Base-by-base conservation (phyloP, 257 asterid species). In the Jacaranda mimosifolia region DNA sequence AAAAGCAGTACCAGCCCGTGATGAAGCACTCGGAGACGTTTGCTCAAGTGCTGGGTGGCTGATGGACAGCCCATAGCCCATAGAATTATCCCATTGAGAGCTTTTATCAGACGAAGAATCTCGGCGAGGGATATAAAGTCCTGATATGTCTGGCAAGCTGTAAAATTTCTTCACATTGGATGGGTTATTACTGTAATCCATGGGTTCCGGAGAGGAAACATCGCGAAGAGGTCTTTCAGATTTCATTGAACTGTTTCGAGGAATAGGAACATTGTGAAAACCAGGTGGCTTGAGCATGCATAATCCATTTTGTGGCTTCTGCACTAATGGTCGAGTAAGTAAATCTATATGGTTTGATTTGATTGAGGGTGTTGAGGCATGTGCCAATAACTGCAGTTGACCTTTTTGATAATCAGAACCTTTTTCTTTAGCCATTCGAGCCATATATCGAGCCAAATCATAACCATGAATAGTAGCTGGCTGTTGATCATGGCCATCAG, bases 91-190 rank as follows among this genome's bases (percentile, higher is more conserved):
- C 91, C 83, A 73, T 21, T 70, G 87, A 59, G 85, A 63, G 66
- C 83, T 89, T 74, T 62, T 85, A 62, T 83, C 85, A 52, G 87
- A 63, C 48, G 80, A 48, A 56, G 91, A 77, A 77, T 89, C 94
- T 49, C 81, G 87, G 42, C 72, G 83, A 38, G 97, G 96, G 57
- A 78, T 58, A 79, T 86, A 87, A 13, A 91, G 94, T 63, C 97
- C 96, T 46, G 98, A 91, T 77, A 96, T 91, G 77, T 90, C 94
- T 7, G 99, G 99, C 89, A 91, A 80, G 85, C 98, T 96, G 84
- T 87, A 74, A 86, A 36, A 96, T 84, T 93, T 93, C 89, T 96
- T 96, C 63, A 70, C 89, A 70, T 78, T 85, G 26, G 83, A 85
- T 3, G 91, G 69, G 74, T 73, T 80, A 75, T 68, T 79, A 9